Conservation (phyloP, 805 yeast species). For the Lipomyces orientalis region DNA sequence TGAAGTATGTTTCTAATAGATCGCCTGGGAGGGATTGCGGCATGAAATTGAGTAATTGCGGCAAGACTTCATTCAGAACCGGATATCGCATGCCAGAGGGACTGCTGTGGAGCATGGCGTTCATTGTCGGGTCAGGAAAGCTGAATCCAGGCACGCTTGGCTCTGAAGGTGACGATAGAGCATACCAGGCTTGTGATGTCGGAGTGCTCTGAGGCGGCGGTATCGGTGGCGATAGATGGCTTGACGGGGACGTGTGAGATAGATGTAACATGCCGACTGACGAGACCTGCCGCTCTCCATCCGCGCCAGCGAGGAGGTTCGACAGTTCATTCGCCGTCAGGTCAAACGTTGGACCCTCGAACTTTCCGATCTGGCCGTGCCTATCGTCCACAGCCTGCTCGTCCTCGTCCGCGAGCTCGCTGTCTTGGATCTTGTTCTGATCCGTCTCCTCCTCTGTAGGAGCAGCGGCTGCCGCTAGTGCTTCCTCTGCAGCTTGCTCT, state of each 20-base stretch:
- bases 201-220: not conserved
- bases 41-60: conserved; percentile 33
- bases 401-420: conserved; percentile 8
- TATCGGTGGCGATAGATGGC: not conserved
- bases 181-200: conserved; percentile 21
- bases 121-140: conserved; percentile 7
- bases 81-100: conserved; percentile 34
- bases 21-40: conserved; percentile 40
- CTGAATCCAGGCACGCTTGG: conserved; percentile 21
- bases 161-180: conserved; percentile 30
- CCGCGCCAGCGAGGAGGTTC: not conserved
- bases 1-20: conserved; percentile 42
- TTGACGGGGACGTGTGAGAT: not conserved
- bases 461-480: not conserved
- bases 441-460: not conserved
- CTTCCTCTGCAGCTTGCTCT: conserved; percentile 15
- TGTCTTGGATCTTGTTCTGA: not conserved
- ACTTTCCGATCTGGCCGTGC: not conserved
- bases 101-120: conserved; percentile 6
- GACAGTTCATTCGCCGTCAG: not conserved
- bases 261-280: not conserved
- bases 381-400: not conserved
- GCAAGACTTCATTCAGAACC: conserved; percentile 36
- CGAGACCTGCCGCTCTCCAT: not conserved
- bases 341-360: not conserved